Base-by-base conservation (phyloP, 2,329 filamentous ascomycete species). In the Ceratocystis cubensis region DNA sequence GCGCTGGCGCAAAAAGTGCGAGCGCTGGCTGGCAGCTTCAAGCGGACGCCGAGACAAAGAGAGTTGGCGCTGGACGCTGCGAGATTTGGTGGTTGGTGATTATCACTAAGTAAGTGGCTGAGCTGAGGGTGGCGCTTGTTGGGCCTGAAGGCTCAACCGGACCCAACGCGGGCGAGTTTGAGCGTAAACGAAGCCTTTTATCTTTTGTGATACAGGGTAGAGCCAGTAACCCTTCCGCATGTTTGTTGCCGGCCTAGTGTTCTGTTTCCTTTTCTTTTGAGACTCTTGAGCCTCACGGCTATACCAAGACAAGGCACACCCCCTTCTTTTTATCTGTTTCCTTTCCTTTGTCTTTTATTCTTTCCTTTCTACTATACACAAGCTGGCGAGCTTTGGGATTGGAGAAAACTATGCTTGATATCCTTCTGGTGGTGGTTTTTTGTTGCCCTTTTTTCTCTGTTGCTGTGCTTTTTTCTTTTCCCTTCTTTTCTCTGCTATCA, bases 1-100 rank as follows among this genome's bases (percentile, higher is more conserved):
- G 61, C 83, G 89, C 69, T 99, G 94, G 94, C 83, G 88, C 71
- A 86, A 87, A 74, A 93, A 92, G 77, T 93, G 93, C 71, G 87
- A 89, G 73, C 86, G 84, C 72, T 99, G 94, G 94, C 84, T 93
- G 70, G 64, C 64, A n/a, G 68, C 64, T 4, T 82, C 82, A 64
- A 77, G 81, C 70, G 80, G 82, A 63, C 75, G 78, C 41, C 77
- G 81, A 67, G 79, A 84, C 69, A 79, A 81, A 71, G 82, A 82
- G 70, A 79, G 82, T 65, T 91, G 88, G 90, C 83, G 88, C 75
- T 95, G 91, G 91, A 85, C 85, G 62, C 88, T 87, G 67, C 80
- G 84, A 68, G 83, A 86, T 70, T 81, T 87, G 70, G 76, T 80
- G 63, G 77, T 77, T 61, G 76, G 78, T 69, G 78, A 77, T 65